Evolutionary conservation across 495 filamentous ascomycete species (phyloP), one percentile per base, ranked within the genome.

Genomic region (Xylaria sp.): DNA sequence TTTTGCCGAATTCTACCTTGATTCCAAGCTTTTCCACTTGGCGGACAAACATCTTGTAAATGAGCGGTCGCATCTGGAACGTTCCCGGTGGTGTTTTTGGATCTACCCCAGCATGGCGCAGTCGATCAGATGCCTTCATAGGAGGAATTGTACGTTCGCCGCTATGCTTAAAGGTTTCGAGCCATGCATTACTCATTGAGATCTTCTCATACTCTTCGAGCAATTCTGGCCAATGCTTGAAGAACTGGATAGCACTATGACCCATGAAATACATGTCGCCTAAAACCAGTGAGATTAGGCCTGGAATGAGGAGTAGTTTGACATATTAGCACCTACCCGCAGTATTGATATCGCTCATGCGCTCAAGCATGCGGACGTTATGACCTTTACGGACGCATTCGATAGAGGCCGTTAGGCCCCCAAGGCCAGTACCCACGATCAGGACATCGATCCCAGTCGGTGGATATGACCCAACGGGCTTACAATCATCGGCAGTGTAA

Each of bases 381-480:
- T 92, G 89, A 3, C 90, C 90, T 78, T 92, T 90, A 29, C 89
- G 84, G 61, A 82, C 76, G 70, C 87, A 89, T 80, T 92, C 90
- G 35, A 92, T 85, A n/a, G 88, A 85, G 3, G 88, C 87, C 0
- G 87, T 88, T 26, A 92, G 80, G 12, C 90, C 90, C 41, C 85
- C 90, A 33, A 92, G 85, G 55, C 90, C 90, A 8, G 86, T 87
- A 8, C 90, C 90, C 14, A 91, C 86, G 55, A 91, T 85, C 21
- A 91, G 75, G 17, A 91, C 84, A 61, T 87, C 82, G 71, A 91
- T 89, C 19, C 84, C 83, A 40, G 78, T 78, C n/a, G 74, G 68
- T 12, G 80, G 77, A 71, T 83, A 83, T 14, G 79, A 79, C 35
- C 81, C 81, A 11, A 83, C 80, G 1, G 81, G 81, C 70, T 71